Evolutionary conservation across 2,329 filamentous ascomycete genomes (phyloP).

Genomic region (Dothideomycetes sp.): DNA sequence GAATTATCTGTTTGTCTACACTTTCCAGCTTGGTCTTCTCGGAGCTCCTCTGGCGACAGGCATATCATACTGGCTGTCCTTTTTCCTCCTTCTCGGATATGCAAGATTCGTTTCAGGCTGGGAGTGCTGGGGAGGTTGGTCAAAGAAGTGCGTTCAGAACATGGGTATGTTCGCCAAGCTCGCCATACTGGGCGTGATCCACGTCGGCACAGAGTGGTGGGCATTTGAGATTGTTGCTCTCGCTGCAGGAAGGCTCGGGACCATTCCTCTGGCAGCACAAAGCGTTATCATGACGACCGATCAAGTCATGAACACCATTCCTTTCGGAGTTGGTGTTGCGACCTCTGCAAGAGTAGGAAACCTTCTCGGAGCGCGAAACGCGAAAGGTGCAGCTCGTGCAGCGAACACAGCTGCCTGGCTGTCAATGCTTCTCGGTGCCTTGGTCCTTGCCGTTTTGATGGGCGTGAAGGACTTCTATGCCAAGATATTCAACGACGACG

Average conservation of each 20-base stretch:
- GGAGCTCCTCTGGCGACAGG: constrained; percentile 75
- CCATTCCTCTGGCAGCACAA: constrained; percentile 67
- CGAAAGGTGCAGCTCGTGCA: constrained; percentile 55
- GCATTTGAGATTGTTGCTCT: constrained; percentile 85
- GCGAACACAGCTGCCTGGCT: constrained; percentile 67
- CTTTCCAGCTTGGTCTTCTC: constrained; percentile 57
- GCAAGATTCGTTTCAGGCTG: constrained; percentile 58
- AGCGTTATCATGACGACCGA: constrained; percentile 85
- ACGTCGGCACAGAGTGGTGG: constrained; percentile 91
- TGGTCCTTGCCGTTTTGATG: constrained; percentile 61
- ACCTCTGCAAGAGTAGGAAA: constrained; percentile 71
- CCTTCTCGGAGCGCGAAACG: constrained; percentile 58
- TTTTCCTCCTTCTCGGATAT: constrained; percentile 64
- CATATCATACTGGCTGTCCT: constrained; percentile 77
- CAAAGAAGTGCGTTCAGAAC: constrained; percentile 53
- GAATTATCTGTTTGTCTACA: constrained; percentile 63
- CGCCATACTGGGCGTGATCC: constrained; percentile 64
- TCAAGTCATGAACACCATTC: constrained; percentile 68
- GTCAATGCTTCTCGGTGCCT: constrained; percentile 54
- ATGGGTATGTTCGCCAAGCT: constrained; percentile 61
- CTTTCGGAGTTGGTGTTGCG: constrained; percentile 77
- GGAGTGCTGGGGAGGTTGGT: constrained; percentile 71
- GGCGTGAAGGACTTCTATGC: constrained; percentile 62
- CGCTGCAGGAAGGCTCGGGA: constrained; percentile 69
- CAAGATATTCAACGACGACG: constrained; percentile 70